Evolutionary conservation across 2,329 filamentous ascomycete genomes (phyloP).

Genomic region (Amauroascus verrucosus): DNA sequence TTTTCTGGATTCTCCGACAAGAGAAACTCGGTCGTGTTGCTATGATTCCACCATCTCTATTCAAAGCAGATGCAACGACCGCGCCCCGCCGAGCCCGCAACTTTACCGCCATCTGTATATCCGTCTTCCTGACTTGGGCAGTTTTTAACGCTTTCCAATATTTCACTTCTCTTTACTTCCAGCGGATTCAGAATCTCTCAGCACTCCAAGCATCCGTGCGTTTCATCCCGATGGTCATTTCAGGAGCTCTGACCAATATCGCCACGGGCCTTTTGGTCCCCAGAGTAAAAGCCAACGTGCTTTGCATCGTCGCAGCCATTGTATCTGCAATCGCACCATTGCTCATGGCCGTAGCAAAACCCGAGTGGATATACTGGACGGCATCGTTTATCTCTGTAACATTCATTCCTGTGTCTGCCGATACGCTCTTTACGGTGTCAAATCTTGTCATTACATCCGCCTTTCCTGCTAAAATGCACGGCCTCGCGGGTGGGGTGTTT

Average conservation of each 20-base stretch:
- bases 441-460: slow-evolving; percentile 45
- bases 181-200: slow-evolving; percentile 40
- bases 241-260: slow-evolving; percentile 23
- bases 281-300: slow-evolving; percentile 10
- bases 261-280: slow-evolving; percentile 14
- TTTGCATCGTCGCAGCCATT: slow-evolving; percentile 9
- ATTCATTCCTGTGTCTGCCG: slow-evolving; percentile 14
- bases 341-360: slow-evolving; percentile 14
- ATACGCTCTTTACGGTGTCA: slow-evolving; percentile 37
- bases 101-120: slow-evolving; percentile 44
- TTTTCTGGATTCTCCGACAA: slow-evolving; percentile 43
- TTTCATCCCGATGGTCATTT: slow-evolving; percentile 39
- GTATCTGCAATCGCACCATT: slow-evolving; percentile 12
- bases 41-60: slow-evolving; percentile 50
- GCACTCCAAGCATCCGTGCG: slow-evolving; percentile 40
- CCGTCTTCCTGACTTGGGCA: slow-evolving; percentile 36
- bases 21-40: slow-evolving; percentile 39
- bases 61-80: slow-evolving; percentile 44
- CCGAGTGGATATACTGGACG: slow-evolving; percentile 14
- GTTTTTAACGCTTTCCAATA: slow-evolving; percentile 28
- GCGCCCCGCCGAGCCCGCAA: slow-evolving; percentile 37
- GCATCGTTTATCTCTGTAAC: slow-evolving; percentile 12
- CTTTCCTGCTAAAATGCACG: slow-evolving; percentile 48
- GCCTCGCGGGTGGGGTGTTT: slow-evolving; percentile 52
- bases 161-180: slow-evolving; percentile 34